Evolutionary conservation across 192 early-diverging fungal species (phyloP), one percentile per base, ranked within the genome.

Genomic region (Dissophora globulifera): DNA sequence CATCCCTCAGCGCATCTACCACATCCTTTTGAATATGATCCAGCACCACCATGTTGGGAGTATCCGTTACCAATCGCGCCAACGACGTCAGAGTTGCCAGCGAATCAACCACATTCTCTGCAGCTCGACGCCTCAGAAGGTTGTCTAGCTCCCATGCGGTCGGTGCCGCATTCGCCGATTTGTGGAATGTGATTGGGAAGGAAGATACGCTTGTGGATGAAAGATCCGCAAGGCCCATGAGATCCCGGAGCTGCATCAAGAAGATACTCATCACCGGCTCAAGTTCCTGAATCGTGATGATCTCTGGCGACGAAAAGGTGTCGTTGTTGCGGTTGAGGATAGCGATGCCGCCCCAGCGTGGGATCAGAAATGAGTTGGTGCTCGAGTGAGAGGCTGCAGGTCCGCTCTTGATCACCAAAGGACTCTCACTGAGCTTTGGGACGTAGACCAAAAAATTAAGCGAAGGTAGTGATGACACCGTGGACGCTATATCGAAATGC

Each of bases 281-380:
- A 53, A 97, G 60, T 7, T 93, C 88, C 2, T 69, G 59, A 7
- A 57, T 55, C 3, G 71, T 69, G 25, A 89, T 82, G 17, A 67
- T 51, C 42, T 70, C 62, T 10, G 78, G 27, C 2, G 58, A 32
- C 4, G 16, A 26, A 27, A 23, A 29, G 0, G 35, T 53, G 58
- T 17, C 57, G 16, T 62, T 76, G 23, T 86, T 72, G 7, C 86
- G 85, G 35, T 95, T 96, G 9, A 80, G 61, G 47, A 99, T 87
- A 4, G 81, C 70, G 30, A 96, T 82, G n/a, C 96, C 98, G 29
- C 98, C 98, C 96, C 96, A 99, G 22, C 92, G 91, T 35, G 95
- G 93, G 42, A 98, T 91, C 27, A 96, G 61, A 66, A 98, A 99
- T 3, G 95, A 93, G 65, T 96, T 95, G 52, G 78, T 67, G 31